Evolutionary conservation across 2,329 filamentous ascomycete genomes (phyloP), one percentile per base, ranked within the genome.

Genomic region (Fusarium sarcochroum): DNA sequence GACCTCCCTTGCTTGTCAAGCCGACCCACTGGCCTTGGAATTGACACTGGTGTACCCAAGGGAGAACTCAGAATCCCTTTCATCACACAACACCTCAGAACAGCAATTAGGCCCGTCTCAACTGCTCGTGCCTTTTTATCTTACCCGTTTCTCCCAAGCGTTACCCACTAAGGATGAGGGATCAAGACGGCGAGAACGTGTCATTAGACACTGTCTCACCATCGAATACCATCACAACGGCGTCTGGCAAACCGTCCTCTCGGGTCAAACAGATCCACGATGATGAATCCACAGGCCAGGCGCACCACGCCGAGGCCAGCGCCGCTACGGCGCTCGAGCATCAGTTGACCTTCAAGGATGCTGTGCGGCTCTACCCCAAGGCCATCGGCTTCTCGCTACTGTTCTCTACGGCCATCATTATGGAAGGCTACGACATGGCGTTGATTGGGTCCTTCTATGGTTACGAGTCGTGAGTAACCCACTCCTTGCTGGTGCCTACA

Each of bases 361-460:
- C 80, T 8, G 68, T 82, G 56, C 76, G 75, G 42, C 71, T 81
- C 2, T 82, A 82, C 49, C 80, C 80, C 21, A 80, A 81, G 65
- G 81, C 81, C 42, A 77, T 83, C 32, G 76, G 68, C 54, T 83
- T 81, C 77, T 83, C 81, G 1, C 73, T 82, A 62, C 66, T 82
- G 23, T 76, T 83, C 4, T 82, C 80, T 2, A 78, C 78, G 18
- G 80, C 79, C 45, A 76, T 83, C 30, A 78, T 82, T 52, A 82
- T 80, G 78, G 78, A 80, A 51, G 78, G 78, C 8, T 81, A 82
- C 52, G 81, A 83, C 54, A 73, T 80, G 18, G 80, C 78, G 25
- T 72, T 83, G 3, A 76, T 83, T 63, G 77, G 76, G 27, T 79
- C 76, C 8, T 80, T 83, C 65, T 82, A 81, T 47, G 81, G 78